Evolutionary conservation across 345 rosid genomes (phyloP), one percentile per base, ranked within the genome.

Genomic region (Ceriops tagal): DNA sequence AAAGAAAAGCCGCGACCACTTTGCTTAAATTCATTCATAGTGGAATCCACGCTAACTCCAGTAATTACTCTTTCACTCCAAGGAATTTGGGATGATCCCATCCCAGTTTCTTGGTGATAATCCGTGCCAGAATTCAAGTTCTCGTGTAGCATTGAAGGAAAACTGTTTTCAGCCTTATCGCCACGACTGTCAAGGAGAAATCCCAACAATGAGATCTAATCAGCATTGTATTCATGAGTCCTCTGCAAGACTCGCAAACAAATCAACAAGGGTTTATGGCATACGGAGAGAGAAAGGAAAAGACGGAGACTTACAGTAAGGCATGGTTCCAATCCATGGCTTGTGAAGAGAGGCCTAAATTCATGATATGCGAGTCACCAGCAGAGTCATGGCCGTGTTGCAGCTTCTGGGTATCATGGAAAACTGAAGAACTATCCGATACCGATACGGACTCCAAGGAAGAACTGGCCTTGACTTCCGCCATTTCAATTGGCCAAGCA

Each of bases 271-370:
- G 37, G 9, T 34, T 34, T 34, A 8, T 34, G 37, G 37, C 37
- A 34, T 34, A 34, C 9, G 37, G 46, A 27, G 53, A 31, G 20
- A 63, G n/a, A 4, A 8, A 9, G 27, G 37, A 34, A 34, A 34
- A 21, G 52, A 20, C 46, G 16, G 5, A 19, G 5, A 79, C 87
- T 90, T 75, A 95, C 99, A 90, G 70, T 67, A 92, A 79, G 22
- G 90, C 68, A 66, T 86, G 96, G 68, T 87, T 89, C 99, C 99
- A 95, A 35, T 92, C 96, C 75, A 88, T 74, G 84, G 88, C 77
- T 46, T 81, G 99, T 3, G 96, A 87, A 65, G 99, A 86, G 59
- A 95, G 92, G 53, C 92, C 96, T 76, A 95, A 71, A 37, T 88
- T 89, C 92, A 95, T 95, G 91, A 92, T 84, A 26, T 90, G 92